A percentile compares a stretch with the other conserved stretches of the same genome.
Evolutionary conservation across 441 rosid genomes (phyloP).

Genomic region (Gossypium trilobum): DNA sequence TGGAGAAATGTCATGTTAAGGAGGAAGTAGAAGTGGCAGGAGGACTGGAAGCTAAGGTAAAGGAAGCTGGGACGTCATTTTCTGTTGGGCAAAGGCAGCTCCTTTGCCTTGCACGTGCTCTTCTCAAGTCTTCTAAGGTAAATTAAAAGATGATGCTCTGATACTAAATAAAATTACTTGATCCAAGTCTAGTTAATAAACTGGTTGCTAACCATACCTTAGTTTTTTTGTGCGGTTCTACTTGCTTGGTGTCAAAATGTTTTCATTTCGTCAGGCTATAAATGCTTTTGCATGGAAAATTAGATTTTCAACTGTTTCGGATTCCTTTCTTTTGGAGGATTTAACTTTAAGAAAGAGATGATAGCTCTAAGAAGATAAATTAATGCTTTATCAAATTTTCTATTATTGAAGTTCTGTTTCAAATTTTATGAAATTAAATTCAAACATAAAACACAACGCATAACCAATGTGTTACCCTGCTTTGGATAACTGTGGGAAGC

Average conservation of each 20-base stretch:
- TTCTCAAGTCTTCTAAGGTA: constrained; percentile 82
- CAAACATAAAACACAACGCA: not conserved
- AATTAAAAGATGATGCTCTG: not conserved
- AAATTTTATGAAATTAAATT: not conserved
- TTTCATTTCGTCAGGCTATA: not conserved
- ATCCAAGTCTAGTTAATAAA: not conserved
- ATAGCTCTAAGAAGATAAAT: not conserved
- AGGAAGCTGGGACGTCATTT: constrained; percentile 63
- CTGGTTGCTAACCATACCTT: not conserved
- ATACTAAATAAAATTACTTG: not conserved
- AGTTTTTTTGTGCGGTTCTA: not conserved
- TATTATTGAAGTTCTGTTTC: not conserved
- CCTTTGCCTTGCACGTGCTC: constrained; percentile 84
- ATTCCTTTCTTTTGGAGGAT: not conserved
- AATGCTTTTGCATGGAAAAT: not conserved
- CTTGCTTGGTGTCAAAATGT: not conserved
- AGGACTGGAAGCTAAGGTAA: constrained; percentile 57
- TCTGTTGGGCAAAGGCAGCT: constrained; percentile 96
- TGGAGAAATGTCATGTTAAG: constrained; percentile 77
- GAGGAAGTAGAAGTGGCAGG: constrained; percentile 73
- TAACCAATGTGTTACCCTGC: not conserved
- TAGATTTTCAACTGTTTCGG: not conserved
- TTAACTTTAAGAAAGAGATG: not conserved
- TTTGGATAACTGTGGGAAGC: not conserved
- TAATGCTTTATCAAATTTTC: not conserved